Conservation (phyloP, 2,329 filamentous ascomycete species). For the Myriosclerotinia curreyana region DNA sequence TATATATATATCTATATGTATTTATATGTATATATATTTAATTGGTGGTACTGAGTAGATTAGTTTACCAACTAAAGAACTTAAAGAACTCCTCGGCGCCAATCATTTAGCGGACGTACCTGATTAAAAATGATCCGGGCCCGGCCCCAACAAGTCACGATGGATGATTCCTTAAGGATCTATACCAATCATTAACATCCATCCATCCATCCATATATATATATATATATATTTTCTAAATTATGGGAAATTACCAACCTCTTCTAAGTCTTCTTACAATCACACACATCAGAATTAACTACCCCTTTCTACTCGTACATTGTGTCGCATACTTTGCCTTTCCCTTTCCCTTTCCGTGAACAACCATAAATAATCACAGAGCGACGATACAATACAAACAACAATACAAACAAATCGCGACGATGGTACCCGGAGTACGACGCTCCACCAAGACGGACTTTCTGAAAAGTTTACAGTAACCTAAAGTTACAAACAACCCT, state of each 20-base stretch:
- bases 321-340: no score
- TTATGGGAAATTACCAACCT: constrained; percentile 4
- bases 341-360: background rate
- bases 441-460: constrained; percentile 3
- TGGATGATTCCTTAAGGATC: no score
- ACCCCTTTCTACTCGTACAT: background rate
- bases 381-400: background rate
- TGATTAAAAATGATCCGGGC: no score
- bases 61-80: background rate
- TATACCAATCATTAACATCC: no score
- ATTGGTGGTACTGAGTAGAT: background rate
- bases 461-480: background rate
- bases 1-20: no score
- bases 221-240: no score
- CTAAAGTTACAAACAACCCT: no score
- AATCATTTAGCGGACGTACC: background rate
- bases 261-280: constrained; percentile 8
- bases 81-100: background rate
- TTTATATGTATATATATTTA: no score
- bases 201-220: no score
- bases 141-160: no score
- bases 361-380: background rate
- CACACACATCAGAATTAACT: background rate
- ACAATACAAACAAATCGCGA: background rate
- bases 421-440: constrained; percentile 6